Percentiles rank a stretch among this genome's conserved stretches.
Conservation (phyloP, 225 moss, liverwort and hornwort species). For the Ulota crispa region DNA sequence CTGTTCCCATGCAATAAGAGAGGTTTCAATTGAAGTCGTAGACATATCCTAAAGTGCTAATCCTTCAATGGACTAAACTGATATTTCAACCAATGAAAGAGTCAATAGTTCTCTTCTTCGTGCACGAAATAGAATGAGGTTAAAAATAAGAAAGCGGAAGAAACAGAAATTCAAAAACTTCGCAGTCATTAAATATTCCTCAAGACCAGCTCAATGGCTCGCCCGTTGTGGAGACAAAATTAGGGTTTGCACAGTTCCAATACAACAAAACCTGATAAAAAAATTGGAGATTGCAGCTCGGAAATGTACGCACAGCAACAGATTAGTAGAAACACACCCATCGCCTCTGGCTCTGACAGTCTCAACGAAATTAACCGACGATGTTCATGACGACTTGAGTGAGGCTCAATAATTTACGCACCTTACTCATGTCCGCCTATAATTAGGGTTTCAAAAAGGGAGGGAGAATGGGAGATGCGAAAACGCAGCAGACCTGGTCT, state of each 20-base stretch:
- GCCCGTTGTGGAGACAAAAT: neutral
- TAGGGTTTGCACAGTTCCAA: neutral
- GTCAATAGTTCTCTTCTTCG: neutral
- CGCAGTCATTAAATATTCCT: neutral
- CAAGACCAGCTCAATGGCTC: constrained; percentile 15
- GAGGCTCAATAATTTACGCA: neutral
- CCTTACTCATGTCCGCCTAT: neutral
- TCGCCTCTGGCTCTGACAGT: neutral
- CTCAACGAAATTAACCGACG: neutral
- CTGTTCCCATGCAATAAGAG: no score
- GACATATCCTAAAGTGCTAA: no score
- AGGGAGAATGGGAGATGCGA: neutral
- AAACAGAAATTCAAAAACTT: neutral
- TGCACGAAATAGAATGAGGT: neutral
- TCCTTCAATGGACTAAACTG: no score
- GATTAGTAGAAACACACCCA: neutral
- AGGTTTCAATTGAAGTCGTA: no score
- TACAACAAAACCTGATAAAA: neutral
- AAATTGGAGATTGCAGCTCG: neutral
- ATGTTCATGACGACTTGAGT: neutral
- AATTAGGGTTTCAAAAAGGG: neutral
- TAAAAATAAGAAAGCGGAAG: neutral
- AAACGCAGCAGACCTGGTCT: constrained; percentile 14
- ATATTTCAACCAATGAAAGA: no score
- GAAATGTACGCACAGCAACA: neutral